These are phyloP conservation scores for Solanum corneliomulleri DNA, from an alignment of 257 asterid species.

Conservation along the genomic window DNA sequence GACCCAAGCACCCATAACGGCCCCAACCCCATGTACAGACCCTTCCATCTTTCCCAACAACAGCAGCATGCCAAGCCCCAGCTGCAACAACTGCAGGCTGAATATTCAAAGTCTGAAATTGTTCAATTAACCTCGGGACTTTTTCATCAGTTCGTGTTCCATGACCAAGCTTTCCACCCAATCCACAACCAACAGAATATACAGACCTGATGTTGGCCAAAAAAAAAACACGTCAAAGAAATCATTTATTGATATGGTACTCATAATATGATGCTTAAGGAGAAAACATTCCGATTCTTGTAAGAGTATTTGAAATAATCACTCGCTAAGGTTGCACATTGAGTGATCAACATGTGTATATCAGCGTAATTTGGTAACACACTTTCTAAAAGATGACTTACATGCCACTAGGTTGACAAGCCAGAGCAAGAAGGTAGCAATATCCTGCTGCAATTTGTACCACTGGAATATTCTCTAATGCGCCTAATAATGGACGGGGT, in stretches of 20 bases:
- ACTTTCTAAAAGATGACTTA: constrained; percentile 22
- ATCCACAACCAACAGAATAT: constrained; percentile 98
- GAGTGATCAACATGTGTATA: not conserved
- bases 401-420: constrained; percentile 95
- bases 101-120: constrained; percentile 60
- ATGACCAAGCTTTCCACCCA: constrained; percentile 98
- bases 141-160: constrained; percentile 81
- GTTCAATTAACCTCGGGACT: constrained; percentile 75
- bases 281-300: not conserved
- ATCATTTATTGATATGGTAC: not conserved
- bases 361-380: not conserved
- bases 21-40: constrained; percentile 99
- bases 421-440: constrained; percentile 96
- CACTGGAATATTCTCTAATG: constrained; percentile 73
- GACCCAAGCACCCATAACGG: constrained; percentile 96
- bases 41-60: constrained; percentile 88
- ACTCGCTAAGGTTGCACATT: not conserved
- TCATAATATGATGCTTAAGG: not conserved
- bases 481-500: constrained; percentile 77
- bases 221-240: not conserved
- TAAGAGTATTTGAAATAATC: not conserved
- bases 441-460: constrained; percentile 99
- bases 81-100: constrained; percentile 92
- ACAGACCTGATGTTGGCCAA: constrained; percentile 59
- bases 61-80: constrained; percentile 99